These are phyloP conservation scores for Beauveria bassiana DNA, from an alignment of 2,329 filamentous ascomycete genomes.

Conservation along the genomic window DNA sequence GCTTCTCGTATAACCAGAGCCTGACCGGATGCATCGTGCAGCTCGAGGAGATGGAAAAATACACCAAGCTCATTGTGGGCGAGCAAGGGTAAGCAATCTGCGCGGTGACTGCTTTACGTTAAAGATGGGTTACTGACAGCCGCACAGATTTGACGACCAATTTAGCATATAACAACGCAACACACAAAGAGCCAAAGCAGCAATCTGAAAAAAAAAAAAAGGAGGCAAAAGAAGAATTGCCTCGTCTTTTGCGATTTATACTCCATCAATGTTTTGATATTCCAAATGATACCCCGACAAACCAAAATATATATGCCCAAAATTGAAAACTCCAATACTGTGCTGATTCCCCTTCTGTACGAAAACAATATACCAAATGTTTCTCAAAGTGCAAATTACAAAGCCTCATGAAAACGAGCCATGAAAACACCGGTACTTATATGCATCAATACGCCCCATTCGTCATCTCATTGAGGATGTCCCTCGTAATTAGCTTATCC, in stretches of 20 bases:
- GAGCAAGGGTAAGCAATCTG: constrained; percentile 37
- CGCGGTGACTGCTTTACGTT: neutral
- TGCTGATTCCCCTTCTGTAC: neutral
- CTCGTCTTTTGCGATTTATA: neutral
- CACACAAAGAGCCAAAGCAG: neutral
- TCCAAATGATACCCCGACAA: constrained; percentile 8
- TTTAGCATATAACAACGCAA: constrained; percentile 3
- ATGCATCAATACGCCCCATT: constrained; percentile 31
- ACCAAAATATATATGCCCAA: constrained; percentile 8
- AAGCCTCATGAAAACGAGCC: neutral
- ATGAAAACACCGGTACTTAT: neutral
- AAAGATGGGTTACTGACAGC: neutral
- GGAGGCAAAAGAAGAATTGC: neutral
- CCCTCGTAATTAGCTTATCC: constrained; percentile 60
- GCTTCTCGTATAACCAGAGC: constrained; percentile 45
- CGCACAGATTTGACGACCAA: constrained; percentile 9
- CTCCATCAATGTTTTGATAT: constrained; percentile 6
- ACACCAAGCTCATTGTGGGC: constrained; percentile 50
- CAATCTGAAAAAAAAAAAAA: no score
- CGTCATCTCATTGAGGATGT: constrained; percentile 68
- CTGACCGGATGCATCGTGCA: constrained; percentile 47
- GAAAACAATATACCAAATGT: neutral
- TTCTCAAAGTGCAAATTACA: neutral
- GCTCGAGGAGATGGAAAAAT: constrained; percentile 45
- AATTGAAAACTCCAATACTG: constrained; percentile 12